These are phyloP conservation scores for Akanthomyces lecanii DNA, from an alignment of 2,329 filamentous ascomycete genomes.

Conservation along the genomic window DNA sequence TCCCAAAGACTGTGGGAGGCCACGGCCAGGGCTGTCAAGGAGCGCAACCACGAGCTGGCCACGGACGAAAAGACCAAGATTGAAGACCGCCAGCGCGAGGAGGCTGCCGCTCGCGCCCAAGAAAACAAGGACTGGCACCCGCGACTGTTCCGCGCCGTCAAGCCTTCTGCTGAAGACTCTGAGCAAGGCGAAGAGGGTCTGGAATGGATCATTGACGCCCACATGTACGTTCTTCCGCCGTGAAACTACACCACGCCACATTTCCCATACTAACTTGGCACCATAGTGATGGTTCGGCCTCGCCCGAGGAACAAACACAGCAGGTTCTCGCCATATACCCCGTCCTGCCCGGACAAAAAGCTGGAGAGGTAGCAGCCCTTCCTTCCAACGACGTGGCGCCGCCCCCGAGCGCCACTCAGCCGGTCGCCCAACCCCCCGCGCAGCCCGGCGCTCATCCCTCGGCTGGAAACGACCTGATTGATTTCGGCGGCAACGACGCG, in stretches of 20 bases:
- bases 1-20: constrained; percentile 83
- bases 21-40: constrained; percentile 76
- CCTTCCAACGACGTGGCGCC: constrained; percentile 46
- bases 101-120: constrained; percentile 74
- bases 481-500: constrained; percentile 44
- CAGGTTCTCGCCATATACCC: constrained; percentile 86
- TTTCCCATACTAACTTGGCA: neutral
- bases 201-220: constrained; percentile 90
- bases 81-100: constrained; percentile 86
- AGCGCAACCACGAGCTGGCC: constrained; percentile 79
- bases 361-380: constrained; percentile 43
- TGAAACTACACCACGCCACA: too few relatives aligned
- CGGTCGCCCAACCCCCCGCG: too few relatives aligned
- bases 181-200: constrained; percentile 84
- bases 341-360: constrained; percentile 73
- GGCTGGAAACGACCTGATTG: constrained; percentile 44
- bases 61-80: constrained; percentile 97
- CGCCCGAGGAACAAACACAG: constrained; percentile 66
- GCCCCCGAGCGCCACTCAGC: neutral
- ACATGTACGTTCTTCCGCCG: constrained; percentile 57
- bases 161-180: constrained; percentile 62
- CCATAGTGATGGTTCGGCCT: constrained; percentile 36
- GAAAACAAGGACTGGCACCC: constrained; percentile 85
- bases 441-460: constrained; percentile 19
- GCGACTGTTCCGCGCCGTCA: constrained; percentile 73